Base-by-base conservation (phyloP, 2,329 filamentous ascomycete genomes). In the Nemania diffusa region DNA sequence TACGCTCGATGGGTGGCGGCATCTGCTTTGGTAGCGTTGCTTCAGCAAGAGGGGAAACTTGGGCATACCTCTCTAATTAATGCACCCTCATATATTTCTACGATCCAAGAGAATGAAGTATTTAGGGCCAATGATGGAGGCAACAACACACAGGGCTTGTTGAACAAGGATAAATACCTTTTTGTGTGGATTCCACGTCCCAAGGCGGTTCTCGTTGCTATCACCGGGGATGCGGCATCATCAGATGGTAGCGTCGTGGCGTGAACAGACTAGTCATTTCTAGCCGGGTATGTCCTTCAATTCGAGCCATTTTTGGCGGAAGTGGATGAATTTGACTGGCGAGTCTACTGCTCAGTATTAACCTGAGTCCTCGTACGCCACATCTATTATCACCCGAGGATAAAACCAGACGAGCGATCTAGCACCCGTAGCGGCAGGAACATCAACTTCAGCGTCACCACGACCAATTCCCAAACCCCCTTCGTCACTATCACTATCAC, bases 321-420 rank as follows among this genome's bases (percentile, higher is more conserved):
- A 32, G 5, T 32, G 40, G 55, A 48, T 57, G 42, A 40, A 34
- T 42, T 27, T 57, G 55, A 57, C 55, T 57, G n/a, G n/a, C n/a
- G n/a, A n/a, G n/a, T n/a, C n/a, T n/a, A n/a, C n/a, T n/a, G n/a
- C n/a, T n/a, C n/a, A n/a, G n/a, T n/a, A n/a, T n/a, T n/a, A n/a
- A n/a, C n/a, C n/a, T n/a, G n/a, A n/a, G n/a, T n/a, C n/a, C n/a
- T n/a, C n/a, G n/a, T n/a, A n/a, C n/a, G n/a, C n/a, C n/a, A n/a
- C n/a, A n/a, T n/a, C n/a, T n/a, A n/a, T n/a, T n/a, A n/a, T n/a
- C n/a, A n/a, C n/a, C n/a, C n/a, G n/a, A n/a, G n/a, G n/a, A n/a
- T n/a, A n/a, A n/a, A n/a, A n/a, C n/a, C n/a, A n/a, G n/a, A n/a
- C n/a, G n/a, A n/a, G n/a, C n/a, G n/a, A n/a, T n/a, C n/a, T n/a